A percentile compares a stretch with the other conserved stretches of the same genome.
Conservation (phyloP, 1,284 basidiomycete genomes). For the Jaminaea rosea region DNA sequence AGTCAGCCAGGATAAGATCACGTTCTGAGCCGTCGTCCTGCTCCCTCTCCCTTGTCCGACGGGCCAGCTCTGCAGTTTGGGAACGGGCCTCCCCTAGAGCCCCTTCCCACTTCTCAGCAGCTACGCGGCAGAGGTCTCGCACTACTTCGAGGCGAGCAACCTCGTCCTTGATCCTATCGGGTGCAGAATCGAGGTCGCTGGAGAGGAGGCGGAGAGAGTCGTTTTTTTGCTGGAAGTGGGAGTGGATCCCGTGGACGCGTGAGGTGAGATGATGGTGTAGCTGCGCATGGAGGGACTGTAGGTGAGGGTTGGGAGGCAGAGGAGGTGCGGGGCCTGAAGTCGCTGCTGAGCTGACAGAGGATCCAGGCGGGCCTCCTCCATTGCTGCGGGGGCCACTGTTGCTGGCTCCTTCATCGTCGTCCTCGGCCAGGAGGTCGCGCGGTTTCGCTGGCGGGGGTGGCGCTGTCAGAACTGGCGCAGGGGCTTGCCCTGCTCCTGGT, state of each 20-base stretch:
- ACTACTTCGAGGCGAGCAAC: slow-evolving; percentile 90
- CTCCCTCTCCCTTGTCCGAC: slow-evolving; percentile 26
- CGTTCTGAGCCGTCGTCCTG: background rate
- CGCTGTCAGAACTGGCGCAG: too few species aligned
- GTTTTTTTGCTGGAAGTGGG: slow-evolving; percentile 61
- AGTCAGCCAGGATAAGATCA: background rate
- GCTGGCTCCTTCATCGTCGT: slow-evolving; percentile 8
- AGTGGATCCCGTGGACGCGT: slow-evolving; percentile 61
- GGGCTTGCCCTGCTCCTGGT: background rate
- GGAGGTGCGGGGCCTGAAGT: slow-evolving; percentile 62
- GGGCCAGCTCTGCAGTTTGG: slow-evolving; percentile 31
- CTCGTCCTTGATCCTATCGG: slow-evolving; percentile 88
- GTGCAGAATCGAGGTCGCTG: slow-evolving; percentile 73
- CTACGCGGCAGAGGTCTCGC: slow-evolving; percentile 75
- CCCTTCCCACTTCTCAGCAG: too few species aligned
- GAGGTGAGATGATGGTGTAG: slow-evolving; percentile 67
- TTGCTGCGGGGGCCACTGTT: background rate
- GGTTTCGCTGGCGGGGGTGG: background rate
- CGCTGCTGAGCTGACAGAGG: background rate
- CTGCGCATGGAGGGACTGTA: slow-evolving; percentile 71
- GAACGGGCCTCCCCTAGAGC: slow-evolving; percentile 17
- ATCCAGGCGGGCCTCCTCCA: background rate
- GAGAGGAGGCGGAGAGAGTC: slow-evolving; percentile 65
- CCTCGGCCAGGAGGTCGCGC: slow-evolving; percentile 15
- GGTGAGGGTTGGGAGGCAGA: slow-evolving; percentile 64